These are phyloP conservation scores for Ustilago tritici DNA, from an alignment of 1,284 basidiomycete species.

Conservation along the genomic window DNA sequence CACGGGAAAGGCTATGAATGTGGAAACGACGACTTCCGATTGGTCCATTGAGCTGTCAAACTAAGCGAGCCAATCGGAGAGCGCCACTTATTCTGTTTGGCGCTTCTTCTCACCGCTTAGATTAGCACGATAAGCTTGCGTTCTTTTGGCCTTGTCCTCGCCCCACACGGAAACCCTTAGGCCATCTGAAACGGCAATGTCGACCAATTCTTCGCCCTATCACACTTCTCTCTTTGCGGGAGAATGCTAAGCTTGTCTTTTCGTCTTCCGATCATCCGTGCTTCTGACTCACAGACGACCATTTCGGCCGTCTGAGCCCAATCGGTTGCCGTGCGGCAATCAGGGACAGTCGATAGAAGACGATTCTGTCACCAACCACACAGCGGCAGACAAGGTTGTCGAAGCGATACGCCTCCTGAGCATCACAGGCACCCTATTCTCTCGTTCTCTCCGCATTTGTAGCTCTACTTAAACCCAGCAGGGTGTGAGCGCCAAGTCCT, in stretches of 20 bases:
- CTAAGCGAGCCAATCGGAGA: slow-evolving; percentile 32
- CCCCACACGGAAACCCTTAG: not conserved
- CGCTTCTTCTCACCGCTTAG: slow-evolving; percentile 7
- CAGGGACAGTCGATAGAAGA: too few relatives aligned
- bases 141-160: not conserved
- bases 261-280: not conserved
- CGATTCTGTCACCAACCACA: not conserved
- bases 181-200: not conserved
- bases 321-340: too few relatives aligned
- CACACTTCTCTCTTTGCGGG: not conserved
- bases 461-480: not conserved
- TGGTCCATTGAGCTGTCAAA: not conserved
- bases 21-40: not conserved
- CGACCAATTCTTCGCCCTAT: not conserved
- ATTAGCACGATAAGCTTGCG: slow-evolving; percentile 9
- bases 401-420: not conserved
- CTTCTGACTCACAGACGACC: not conserved
- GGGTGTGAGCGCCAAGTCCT: not conserved
- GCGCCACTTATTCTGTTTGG: slow-evolving; percentile 11
- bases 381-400: not conserved
- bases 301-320: not conserved
- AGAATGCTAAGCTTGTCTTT: not conserved
- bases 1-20: not conserved
- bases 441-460: not conserved
- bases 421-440: not conserved